A percentile compares a stretch with the other conserved stretches of the same genome.
Evolutionary conservation across 106 monocot species (phyloP).

Genomic region (Phalaenopsis equestris): DNA sequence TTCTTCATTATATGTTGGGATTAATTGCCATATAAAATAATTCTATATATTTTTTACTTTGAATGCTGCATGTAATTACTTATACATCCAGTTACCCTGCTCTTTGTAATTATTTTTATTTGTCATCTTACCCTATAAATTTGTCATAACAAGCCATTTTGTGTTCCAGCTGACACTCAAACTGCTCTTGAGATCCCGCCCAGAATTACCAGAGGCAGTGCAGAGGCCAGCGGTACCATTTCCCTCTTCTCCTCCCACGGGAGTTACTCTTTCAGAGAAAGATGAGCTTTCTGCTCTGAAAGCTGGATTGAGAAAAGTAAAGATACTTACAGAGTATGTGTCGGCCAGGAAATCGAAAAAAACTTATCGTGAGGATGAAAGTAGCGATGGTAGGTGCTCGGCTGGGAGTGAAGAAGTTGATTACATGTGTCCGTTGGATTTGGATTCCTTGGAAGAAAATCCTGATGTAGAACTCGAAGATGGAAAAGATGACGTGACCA

Average conservation of each 20-base stretch:
- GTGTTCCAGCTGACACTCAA: conserved; percentile 59
- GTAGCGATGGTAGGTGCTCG: conserved; percentile 57
- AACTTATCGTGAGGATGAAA: conserved; percentile 41
- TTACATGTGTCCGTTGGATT: conserved; percentile 39
- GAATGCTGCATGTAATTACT: background rate
- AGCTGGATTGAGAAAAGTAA: conserved; percentile 76
- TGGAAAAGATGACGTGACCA: conserved; percentile 23
- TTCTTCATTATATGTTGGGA: background rate
- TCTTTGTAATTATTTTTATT: background rate
- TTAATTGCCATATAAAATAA: background rate
- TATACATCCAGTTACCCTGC: background rate
- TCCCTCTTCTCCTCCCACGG: conserved; percentile 31
- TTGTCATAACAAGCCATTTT: background rate
- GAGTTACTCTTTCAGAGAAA: conserved; percentile 25
- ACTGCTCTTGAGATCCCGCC: conserved; percentile 34
- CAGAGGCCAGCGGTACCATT: conserved; percentile 27
- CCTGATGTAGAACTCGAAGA: conserved; percentile 38
- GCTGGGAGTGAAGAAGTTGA: conserved; percentile 50
- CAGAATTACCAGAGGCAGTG: conserved; percentile 39
- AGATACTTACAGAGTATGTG: conserved; percentile 54
- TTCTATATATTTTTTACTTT: background rate
- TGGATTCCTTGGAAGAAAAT: conserved; percentile 52
- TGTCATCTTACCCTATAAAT: background rate
- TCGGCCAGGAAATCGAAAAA: conserved; percentile 50
- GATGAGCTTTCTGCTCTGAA: conserved; percentile 72